Evolutionary conservation across 1,139 yeast species (phyloP), one percentile per base, ranked within the genome.

Genomic region (Scheffersomyces titani): DNA sequence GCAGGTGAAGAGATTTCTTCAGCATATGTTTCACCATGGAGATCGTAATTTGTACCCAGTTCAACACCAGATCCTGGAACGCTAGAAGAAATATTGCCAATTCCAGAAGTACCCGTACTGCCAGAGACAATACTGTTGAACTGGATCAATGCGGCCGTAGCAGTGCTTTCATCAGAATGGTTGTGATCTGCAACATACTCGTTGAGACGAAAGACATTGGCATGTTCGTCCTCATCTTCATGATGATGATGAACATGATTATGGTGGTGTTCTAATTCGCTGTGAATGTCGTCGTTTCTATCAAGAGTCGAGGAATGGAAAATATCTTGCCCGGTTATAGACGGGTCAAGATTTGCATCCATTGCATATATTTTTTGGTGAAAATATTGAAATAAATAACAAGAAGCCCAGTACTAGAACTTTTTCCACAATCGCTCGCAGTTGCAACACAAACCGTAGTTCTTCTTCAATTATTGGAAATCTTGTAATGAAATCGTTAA

Each of bases 71-170:
- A 7, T 13, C 19, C 49, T 18, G 21, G 11, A 46, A 19, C 21
- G 19, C 48, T 16, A 46, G 22, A 13, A 19, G 40, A 40, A 22
- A 51, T 56, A 19, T 51, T 51, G 19, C 60, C 65, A 47, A 61
- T 55, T 21, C 56, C 61, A 48, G 22, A 16, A 16, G 49, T 6
- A 46, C 24, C 24, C 2, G 40, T 11, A 46, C 19, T 16, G n/a
- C 22, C 22, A 46, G 24, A 20, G 6, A 46, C 49, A 22, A 46
- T 19, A 22, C 49, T 46, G 36, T 62, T 57, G 52, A 58, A 59
- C 47, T 65, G 59, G 47, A 67, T 61, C 64, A 66, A 57, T 6
- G 70, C 70, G 6, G 66, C 65, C 5, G 63, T 61, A 9, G 69
- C 61, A 11, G 63, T 61, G 2, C 61, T 52, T 40, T 55, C 55